Base-by-base conservation (phyloP, 2,329 filamentous ascomycete species). In the Elsinoe batatas region DNA sequence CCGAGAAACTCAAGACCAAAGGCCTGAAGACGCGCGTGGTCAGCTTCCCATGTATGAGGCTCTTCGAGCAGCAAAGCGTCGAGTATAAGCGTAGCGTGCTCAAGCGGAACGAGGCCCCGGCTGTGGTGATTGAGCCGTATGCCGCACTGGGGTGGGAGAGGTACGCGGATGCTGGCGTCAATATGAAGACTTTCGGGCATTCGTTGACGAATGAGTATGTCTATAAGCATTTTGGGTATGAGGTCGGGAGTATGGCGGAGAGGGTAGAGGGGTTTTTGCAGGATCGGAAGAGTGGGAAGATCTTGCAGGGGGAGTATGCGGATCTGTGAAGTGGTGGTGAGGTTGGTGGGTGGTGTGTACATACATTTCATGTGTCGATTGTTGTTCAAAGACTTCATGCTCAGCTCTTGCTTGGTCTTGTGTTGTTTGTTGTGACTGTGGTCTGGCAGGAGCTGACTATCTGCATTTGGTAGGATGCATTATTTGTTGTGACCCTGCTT, bases 91-190 rank as follows among this genome's bases (percentile, higher is more conserved):
- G 74, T 0, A 61, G 72, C 1, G 72, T 76, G 1, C 67, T 82
- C 44, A 67, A 67, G 44, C 68, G 71, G 26, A 68, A 72, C 60
- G 61, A 58, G 1, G 71, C 73, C 1, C 76, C 78, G 0, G 67
- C 72, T 1, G 76, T 85, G 13, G 77, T 82, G 3, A 78, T 84
- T 42, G 82, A 85, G 66, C 77, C 80, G 0, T 83, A 80, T 62
- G 73, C 76, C 1, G 71, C 74, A 1, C 77, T 78, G 57, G 78
- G 79, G 0, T 83, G 80, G 79, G 80, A 82, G 67, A 66, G 79
- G 17, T 83, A 82, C 61, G 79, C 79, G 0, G 76, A 81, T 64
- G 80, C 79, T 0, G 78, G 75, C 1, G 72, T 72, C 57, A 76
- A 71, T 47, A 76, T 82, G 73, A 71, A 72, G 43, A 68, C 70